Evolutionary conservation across 495 filamentous ascomycete species (phyloP).

Genomic region (Parathielavia hyrcaniae): DNA sequence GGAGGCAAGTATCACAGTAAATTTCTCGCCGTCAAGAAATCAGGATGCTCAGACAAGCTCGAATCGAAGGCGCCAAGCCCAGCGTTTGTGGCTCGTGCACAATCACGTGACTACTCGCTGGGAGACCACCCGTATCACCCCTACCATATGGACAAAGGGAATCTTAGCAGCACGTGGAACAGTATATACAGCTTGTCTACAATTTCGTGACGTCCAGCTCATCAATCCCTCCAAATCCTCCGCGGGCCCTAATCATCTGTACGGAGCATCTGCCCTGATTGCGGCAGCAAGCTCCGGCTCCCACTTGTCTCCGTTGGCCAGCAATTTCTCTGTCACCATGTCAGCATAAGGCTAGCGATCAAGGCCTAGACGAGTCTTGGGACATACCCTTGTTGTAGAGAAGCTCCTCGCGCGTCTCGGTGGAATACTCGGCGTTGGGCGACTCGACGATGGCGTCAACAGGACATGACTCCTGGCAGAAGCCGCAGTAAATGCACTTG

Average conservation of each 20-base stretch:
- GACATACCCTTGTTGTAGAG: slow-evolving; percentile 89
- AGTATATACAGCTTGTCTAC: slow-evolving; percentile 35
- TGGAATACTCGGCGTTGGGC: slow-evolving; percentile 96
- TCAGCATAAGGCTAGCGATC: slow-evolving; percentile 12
- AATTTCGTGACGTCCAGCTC: slow-evolving; percentile 12
- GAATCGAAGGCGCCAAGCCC: slow-evolving; percentile 10
- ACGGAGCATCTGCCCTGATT: slow-evolving; percentile 81
- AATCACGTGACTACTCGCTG: slow-evolving; percentile 11
- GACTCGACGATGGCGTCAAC: slow-evolving; percentile 97
- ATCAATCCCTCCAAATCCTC: slow-evolving; percentile 6
- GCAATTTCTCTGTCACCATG: slow-evolving; percentile 52
- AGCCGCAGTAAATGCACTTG: slow-evolving; percentile 99
- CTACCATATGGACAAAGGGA: too few relatives aligned
- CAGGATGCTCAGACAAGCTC: slow-evolving; percentile 19
- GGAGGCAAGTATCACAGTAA: slow-evolving; percentile 35
- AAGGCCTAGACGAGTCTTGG: too few relatives aligned
- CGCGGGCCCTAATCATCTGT: slow-evolving; percentile 53
- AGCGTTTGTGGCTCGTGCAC: slow-evolving; percentile 16
- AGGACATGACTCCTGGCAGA: slow-evolving; percentile 98
- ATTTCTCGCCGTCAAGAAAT: slow-evolving; percentile 42
- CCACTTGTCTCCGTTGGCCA: slow-evolving; percentile 93
- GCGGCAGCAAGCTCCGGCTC: slow-evolving; percentile 92
- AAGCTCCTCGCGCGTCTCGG: slow-evolving; percentile 92
- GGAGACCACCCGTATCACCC: too few relatives aligned
- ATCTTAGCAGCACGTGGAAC: background rate